A percentile compares a stretch with the other conserved stretches of the same genome.
Evolutionary conservation across 2,329 filamentous ascomycete genomes (phyloP).

Genomic region (Colletotrichum falcatum): DNA sequence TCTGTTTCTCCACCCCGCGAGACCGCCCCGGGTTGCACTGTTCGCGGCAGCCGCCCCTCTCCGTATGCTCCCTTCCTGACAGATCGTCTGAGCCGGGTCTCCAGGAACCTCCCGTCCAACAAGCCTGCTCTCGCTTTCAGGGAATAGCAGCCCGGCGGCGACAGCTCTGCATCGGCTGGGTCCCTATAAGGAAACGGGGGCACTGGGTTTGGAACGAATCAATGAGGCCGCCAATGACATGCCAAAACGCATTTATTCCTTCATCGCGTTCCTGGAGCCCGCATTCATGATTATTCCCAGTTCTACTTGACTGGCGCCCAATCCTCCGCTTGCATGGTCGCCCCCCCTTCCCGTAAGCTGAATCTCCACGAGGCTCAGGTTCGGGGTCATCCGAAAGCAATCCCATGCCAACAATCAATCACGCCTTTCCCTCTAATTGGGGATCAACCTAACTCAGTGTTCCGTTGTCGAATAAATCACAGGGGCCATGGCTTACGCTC

Average conservation of each 20-base stretch:
- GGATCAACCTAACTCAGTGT: neutral
- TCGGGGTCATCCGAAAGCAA: conserved; percentile 16
- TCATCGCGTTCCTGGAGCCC: neutral
- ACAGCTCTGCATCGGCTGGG: neutral
- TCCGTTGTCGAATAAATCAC: neutral
- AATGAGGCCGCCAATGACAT: neutral
- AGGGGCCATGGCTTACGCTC: conserved; percentile 3
- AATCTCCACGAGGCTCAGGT: conserved; percentile 1
- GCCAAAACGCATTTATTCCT: conserved; percentile 19
- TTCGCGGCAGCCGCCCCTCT: neutral
- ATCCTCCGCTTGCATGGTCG: conserved; percentile 18
- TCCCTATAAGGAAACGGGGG: neutral
- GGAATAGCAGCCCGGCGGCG: neutral
- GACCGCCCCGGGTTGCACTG: neutral
- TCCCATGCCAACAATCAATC: conserved; percentile 22
- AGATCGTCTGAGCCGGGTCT: neutral
- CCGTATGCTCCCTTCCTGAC: neutral
- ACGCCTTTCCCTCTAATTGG: neutral
- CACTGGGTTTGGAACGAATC: neutral
- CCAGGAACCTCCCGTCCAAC: neutral
- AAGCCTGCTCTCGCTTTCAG: conserved; percentile 18
- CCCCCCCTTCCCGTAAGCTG: conserved; percentile 7
- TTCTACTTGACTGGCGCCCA: conserved; percentile 7
- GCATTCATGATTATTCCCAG: conserved; percentile 14
- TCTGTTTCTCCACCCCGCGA: neutral